phyloP scores from a whole-genome alignment of 108 stramenopile species.

The Thalassiosira profunda region DNA sequence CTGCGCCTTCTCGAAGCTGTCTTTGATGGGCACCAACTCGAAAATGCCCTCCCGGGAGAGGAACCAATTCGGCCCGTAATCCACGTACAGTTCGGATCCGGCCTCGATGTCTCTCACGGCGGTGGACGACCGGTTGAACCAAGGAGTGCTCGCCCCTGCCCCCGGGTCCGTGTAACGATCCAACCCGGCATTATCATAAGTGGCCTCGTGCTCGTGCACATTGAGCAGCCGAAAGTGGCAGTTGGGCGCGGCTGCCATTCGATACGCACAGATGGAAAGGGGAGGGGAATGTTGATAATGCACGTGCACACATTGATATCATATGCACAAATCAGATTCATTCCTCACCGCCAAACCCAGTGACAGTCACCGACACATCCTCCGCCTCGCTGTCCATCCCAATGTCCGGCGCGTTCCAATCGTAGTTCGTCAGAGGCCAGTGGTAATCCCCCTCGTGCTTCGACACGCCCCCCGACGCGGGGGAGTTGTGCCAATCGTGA shows the following conservation, averaged over 20 bases:
- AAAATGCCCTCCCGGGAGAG: constrained; percentile 20
- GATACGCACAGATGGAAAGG: no score
- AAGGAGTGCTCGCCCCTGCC: constrained; percentile 69
- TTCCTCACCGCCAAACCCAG: constrained; percentile 49
- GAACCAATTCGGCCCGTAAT: constrained; percentile 71
- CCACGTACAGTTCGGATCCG: constrained; percentile 74
- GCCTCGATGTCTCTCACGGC: constrained; percentile 34
- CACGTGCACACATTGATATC: no score
- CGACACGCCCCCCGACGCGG: background rate
- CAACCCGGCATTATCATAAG: constrained; percentile 30
- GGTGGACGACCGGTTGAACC: constrained; percentile 45
- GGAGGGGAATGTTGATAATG: no score
- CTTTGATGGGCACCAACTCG: constrained; percentile 40
- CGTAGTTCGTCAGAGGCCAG: constrained; percentile 55
- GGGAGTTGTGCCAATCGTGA: constrained; percentile 51
- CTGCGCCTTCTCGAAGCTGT: constrained; percentile 47
- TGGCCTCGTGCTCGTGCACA: constrained; percentile 31
- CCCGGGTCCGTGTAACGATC: constrained; percentile 45
- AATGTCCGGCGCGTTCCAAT: constrained; percentile 49
- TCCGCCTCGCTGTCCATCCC: constrained; percentile 39
- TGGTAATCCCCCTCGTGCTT: constrained; percentile 47
- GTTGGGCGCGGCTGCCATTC: constrained; percentile 53
- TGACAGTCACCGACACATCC: constrained; percentile 44
- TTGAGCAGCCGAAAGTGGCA: constrained; percentile 54
- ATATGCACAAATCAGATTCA: no score